phyloP scores from a whole-genome alignment of 192 early-diverging fungal genomes.

The Lunasporangiospora selenospora region DNA sequence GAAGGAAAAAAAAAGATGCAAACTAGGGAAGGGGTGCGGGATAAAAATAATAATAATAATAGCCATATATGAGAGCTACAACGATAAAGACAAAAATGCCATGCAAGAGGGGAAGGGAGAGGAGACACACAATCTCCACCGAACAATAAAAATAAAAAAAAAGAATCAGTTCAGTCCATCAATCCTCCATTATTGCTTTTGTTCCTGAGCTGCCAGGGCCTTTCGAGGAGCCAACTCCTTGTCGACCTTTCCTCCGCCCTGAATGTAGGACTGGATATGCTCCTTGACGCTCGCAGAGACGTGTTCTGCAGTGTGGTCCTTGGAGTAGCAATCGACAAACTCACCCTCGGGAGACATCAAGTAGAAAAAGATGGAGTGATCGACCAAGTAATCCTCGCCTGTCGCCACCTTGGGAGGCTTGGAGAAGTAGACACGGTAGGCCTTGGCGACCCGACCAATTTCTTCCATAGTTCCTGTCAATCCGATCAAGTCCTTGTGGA shows the following conservation, averaged over 20 bases:
- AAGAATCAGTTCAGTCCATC: too few species aligned
- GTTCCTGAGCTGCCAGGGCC: not conserved
- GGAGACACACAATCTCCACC: too few species aligned
- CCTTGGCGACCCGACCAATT: conserved; percentile 83
- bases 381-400: conserved; percentile 95
- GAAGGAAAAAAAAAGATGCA: too few species aligned
- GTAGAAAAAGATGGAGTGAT: conserved; percentile 99
- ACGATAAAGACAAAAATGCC: too few species aligned
- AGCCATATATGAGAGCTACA: too few species aligned
- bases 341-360: conserved; percentile 90
- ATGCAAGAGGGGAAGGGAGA: too few species aligned
- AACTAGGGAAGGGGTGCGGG: too few species aligned
- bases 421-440: conserved; percentile 95
- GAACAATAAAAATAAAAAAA: not conserved
- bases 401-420: conserved; percentile 82
- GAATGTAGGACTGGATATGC: conserved; percentile 53
- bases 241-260: conserved; percentile 50
- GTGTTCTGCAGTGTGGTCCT: conserved; percentile 72
- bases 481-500: conserved; percentile 93
- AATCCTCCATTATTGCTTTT: too few species aligned
- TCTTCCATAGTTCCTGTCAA: conserved; percentile 89
- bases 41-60: too few species aligned
- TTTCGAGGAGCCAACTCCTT: conserved; percentile 5
- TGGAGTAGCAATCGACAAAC: conserved; percentile 92
- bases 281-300: conserved; percentile 63